Evolutionary conservation across 176 grass and related monocot species (phyloP), one percentile per base, ranked within the genome.

Genomic region (Chloris gayana): DNA sequence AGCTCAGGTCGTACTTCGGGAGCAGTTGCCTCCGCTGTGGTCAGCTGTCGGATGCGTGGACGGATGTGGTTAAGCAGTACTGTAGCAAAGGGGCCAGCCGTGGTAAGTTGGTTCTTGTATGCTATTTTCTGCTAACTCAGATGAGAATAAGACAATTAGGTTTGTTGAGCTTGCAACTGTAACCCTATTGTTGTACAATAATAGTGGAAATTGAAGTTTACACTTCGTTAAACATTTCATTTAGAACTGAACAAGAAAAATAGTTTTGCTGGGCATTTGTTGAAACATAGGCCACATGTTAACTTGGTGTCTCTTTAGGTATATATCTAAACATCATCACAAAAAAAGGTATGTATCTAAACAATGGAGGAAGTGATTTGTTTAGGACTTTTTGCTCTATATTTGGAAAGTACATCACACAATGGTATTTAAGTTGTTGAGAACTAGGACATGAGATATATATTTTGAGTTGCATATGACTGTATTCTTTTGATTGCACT

Each of bases 11-110:
- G 24, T 90, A 96, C 89, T 91, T 88, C 25, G 38, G 15, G 59
- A 87, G 65, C 53, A 84, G 88, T 59, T 99, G 97, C 65, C 75
- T 99, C 74, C 69, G 29, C 32, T 96, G 93, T 44, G 76, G 81
- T 53, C 49, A 88, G 62, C 63, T 69, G 67, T 56, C 82, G 6
- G 44, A 73, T 69, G 56, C 18, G 17, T 91, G 91, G 93, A 85
- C 76, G 83, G 73, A 58, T 41, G 75, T 76, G 17, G 69, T 76
- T 50, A 71, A 64, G 76, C 72, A 77, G 25, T 99, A 85, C 57
- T 99, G 97, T 54, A n/a, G 60, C 63, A 57, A 77, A 54, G 54
- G 82, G n/a, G 81, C 50, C 38, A 89, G 25, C 77, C 84, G 78
- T 53, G 88, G 96, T 93, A 69, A 83, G 76, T 49, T 71, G 29